Conservation (phyloP, 306 rosid genomes). For the Cicer bijugum region DNA sequence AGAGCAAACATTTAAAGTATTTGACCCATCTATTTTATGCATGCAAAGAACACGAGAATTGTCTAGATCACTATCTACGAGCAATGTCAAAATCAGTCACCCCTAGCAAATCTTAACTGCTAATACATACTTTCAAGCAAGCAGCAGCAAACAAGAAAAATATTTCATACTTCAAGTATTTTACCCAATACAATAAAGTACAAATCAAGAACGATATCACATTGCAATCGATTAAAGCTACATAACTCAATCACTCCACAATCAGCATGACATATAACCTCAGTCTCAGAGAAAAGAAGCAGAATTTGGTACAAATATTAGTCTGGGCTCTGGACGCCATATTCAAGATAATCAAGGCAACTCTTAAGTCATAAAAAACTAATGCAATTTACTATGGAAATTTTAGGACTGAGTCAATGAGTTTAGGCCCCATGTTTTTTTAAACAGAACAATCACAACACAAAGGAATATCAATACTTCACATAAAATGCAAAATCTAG, state of each 20-base stretch:
- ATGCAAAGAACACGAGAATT: not conserved
- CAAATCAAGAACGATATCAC: conserved; percentile 18
- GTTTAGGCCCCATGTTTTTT: conserved; percentile 10
- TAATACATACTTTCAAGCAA: conserved; percentile 38
- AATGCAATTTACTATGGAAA: conserved; percentile 1
- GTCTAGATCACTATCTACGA: not conserved
- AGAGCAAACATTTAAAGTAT: conserved; percentile 21
- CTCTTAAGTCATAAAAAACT: conserved; percentile 3
- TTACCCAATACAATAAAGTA: not conserved
- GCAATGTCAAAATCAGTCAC: conserved; percentile 1
- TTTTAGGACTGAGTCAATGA: not conserved
- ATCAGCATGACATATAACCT: conserved; percentile 25
- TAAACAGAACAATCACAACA: not conserved
- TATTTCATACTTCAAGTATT: conserved; percentile 5
- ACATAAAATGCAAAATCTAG: conserved; percentile 1
- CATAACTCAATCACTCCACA: conserved; percentile 16
- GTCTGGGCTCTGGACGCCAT: not conserved
- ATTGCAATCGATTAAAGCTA: not conserved
- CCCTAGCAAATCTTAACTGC: conserved; percentile 13
- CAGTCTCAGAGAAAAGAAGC: conserved; percentile 13
- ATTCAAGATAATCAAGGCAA: conserved; percentile 17
- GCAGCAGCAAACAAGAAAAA: conserved; percentile 29
- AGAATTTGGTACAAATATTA: conserved; percentile 18
- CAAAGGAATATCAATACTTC: not conserved
- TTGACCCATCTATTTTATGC: conserved; percentile 12